A percentile compares a stretch with the other conserved stretches of the same genome.
phyloP scores from a whole-genome alignment of 305 asterid species.

The Salvia sclarea region DNA sequence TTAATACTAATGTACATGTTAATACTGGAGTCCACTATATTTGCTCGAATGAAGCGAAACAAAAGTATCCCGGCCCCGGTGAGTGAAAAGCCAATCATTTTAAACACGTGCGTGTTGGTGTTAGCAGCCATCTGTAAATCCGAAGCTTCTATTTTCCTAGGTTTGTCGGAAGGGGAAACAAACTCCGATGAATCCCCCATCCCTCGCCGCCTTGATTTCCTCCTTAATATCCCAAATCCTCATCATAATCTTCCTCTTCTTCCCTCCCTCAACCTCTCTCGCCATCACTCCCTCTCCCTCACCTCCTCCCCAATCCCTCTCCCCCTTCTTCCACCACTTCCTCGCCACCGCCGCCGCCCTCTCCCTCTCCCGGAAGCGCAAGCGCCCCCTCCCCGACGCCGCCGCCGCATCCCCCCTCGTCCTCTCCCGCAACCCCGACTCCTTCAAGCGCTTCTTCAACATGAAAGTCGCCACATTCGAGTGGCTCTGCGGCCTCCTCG shows the following conservation, averaged over 20 bases:
- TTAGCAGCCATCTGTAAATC: neutral
- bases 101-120: slow-evolving; percentile 7
- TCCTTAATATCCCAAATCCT: slow-evolving; percentile 59
- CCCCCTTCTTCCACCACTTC: slow-evolving; percentile 52
- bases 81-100: neutral
- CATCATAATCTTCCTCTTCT: slow-evolving; percentile 45
- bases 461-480: slow-evolving; percentile 72
- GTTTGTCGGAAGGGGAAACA: slow-evolving; percentile 5
- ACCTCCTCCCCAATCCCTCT: slow-evolving; percentile 18
- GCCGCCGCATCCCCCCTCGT: slow-evolving; percentile 28
- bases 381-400: slow-evolving; percentile 41
- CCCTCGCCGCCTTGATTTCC: slow-evolving; percentile 56
- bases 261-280: slow-evolving; percentile 47
- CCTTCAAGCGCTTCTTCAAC: slow-evolving; percentile 53
- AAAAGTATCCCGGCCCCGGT: neutral
- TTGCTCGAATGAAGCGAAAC: too few species aligned
- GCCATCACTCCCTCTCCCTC: slow-evolving; percentile 32
- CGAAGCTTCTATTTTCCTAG: neutral
- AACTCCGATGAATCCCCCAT: slow-evolving; percentile 41
- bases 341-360: slow-evolving; percentile 52
- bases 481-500: slow-evolving; percentile 88
- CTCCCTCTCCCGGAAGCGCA: slow-evolving; percentile 54
- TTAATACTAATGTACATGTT: too few species aligned
- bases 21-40: too few species aligned
- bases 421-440: slow-evolving; percentile 51